Percentiles rank a stretch among this genome's conserved stretches.
These are phyloP conservation scores for Petunia hybrid DNA, from an alignment of 305 asterid genomes.

Conservation along the genomic window DNA sequence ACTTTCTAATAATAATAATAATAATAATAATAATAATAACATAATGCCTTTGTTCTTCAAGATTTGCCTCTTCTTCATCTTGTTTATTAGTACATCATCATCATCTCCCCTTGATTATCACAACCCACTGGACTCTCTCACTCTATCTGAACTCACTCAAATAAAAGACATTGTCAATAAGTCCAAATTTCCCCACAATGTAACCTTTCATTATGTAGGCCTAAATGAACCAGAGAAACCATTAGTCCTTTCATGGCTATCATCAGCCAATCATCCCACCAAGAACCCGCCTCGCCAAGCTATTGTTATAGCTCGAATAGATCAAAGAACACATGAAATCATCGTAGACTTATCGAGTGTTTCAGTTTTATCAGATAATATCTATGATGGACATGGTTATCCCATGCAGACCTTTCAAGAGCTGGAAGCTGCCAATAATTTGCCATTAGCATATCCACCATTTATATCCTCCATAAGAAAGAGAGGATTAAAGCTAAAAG, in stretches of 20 bases:
- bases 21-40: neutral
- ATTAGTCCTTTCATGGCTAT: slow-evolving; percentile 48
- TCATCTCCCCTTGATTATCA: neutral
- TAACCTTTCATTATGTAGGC: slow-evolving; percentile 69
- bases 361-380: slow-evolving; percentile 37
- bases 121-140: slow-evolving; percentile 62
- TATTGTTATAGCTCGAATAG: slow-evolving; percentile 49
- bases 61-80: slow-evolving; percentile 37
- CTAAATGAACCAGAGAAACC: slow-evolving; percentile 64
- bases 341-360: slow-evolving; percentile 45
- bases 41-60: slow-evolving; percentile 19
- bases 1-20: neutral
- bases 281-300: slow-evolving; percentile 49
- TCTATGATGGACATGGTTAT: slow-evolving; percentile 60
- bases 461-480: slow-evolving; percentile 55
- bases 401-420: slow-evolving; percentile 51
- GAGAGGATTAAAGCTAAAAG: slow-evolving; percentile 57
- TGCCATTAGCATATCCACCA: slow-evolving; percentile 51
- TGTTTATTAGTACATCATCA: neutral
- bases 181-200: slow-evolving; percentile 37
- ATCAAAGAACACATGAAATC: slow-evolving; percentile 49
- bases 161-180: slow-evolving; percentile 47
- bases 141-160: slow-evolving; percentile 57
- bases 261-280: neutral
- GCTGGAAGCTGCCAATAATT: slow-evolving; percentile 41